These are phyloP conservation scores for Fragaria ananassa DNA, from an alignment of 306 rosid genomes.

Conservation along the genomic window DNA sequence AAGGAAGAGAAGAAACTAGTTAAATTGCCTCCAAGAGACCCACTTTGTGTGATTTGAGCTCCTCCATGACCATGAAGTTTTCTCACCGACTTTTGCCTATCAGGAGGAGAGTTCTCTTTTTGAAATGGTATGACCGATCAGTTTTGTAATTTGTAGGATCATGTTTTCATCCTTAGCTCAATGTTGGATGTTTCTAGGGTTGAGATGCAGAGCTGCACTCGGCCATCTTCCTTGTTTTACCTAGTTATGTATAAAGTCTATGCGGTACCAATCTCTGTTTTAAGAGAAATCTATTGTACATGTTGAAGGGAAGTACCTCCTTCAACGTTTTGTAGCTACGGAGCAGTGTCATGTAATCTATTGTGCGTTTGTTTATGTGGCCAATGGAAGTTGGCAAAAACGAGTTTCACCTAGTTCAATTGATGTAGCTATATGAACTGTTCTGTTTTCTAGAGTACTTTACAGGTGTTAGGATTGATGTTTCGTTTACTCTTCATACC, in stretches of 20 bases:
- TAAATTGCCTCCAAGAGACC: constrained; percentile 23
- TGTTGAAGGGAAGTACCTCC: constrained; percentile 24
- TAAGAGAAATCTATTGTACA: constrained; percentile 35
- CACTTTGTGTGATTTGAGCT: constrained; percentile 38
- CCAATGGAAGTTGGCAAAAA: background rate
- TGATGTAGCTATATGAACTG: background rate
- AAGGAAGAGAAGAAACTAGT: constrained; percentile 33
- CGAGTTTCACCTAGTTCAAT: background rate
- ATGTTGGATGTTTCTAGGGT: constrained; percentile 12
- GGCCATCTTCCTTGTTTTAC: constrained; percentile 31
- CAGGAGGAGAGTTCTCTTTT: constrained; percentile 46
- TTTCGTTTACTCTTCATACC: background rate
- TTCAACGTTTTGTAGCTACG: constrained; percentile 12
- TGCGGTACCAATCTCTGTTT: constrained; percentile 30
- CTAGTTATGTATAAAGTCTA: constrained; percentile 34
- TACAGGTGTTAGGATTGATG: background rate
- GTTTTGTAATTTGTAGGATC: constrained; percentile 67
- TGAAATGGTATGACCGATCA: constrained; percentile 54
- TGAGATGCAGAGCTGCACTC: constrained; percentile 31
- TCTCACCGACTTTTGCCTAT: constrained; percentile 35
- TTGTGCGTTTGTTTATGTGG: background rate
- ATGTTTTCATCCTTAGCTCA: constrained; percentile 34
- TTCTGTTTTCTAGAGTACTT: background rate
- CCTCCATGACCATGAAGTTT: constrained; percentile 20
- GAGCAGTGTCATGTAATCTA: constrained; percentile 1